phyloP scores from a whole-genome alignment of 2,329 filamentous ascomycete species.

The Verruconis gallopava region DNA sequence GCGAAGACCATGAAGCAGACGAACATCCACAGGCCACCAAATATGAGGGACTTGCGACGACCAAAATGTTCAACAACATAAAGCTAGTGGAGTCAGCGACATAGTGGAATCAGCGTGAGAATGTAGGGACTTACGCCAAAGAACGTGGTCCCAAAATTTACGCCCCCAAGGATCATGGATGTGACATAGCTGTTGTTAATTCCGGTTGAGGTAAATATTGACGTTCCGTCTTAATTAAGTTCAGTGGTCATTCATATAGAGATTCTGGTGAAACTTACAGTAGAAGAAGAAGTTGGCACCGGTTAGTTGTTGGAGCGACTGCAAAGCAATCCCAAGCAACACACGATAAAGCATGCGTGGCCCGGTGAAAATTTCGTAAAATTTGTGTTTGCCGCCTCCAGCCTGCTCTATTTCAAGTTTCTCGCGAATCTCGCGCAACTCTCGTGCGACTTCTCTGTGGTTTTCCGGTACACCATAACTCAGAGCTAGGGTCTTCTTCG shows the following conservation, averaged over 20 bases:
- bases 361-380: slow-evolving; percentile 53
- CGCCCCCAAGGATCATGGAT: slow-evolving; percentile 33
- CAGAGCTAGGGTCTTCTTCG: slow-evolving; percentile 38
- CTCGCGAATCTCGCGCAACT: slow-evolving; percentile 42
- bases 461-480: slow-evolving; percentile 43
- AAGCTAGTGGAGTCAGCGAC: no score
- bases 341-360: slow-evolving; percentile 57
- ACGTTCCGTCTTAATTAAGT: no score
- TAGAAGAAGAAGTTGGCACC: slow-evolving; percentile 57
- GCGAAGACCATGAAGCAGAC: slow-evolving; percentile 46
- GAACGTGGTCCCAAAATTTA: slow-evolving; percentile 37
- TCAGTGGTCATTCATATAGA: no score
- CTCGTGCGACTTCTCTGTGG: slow-evolving; percentile 39
- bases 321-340: slow-evolving; percentile 47
- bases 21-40: slow-evolving; percentile 36
- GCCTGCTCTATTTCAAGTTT: slow-evolving; percentile 42
- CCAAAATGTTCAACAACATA: slow-evolving; percentile 35
- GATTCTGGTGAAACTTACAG: no score
- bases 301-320: slow-evolving; percentile 55
- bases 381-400: slow-evolving; percentile 37
- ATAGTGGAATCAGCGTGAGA: no score
- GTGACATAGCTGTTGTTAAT: slow-evolving; percentile 33
- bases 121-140: no score
- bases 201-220: slow-evolving; percentile 30
- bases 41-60: slow-evolving; percentile 32